Conservation (phyloP, 1,284 basidiomycete species). For the Sphagnurus paluster region DNA sequence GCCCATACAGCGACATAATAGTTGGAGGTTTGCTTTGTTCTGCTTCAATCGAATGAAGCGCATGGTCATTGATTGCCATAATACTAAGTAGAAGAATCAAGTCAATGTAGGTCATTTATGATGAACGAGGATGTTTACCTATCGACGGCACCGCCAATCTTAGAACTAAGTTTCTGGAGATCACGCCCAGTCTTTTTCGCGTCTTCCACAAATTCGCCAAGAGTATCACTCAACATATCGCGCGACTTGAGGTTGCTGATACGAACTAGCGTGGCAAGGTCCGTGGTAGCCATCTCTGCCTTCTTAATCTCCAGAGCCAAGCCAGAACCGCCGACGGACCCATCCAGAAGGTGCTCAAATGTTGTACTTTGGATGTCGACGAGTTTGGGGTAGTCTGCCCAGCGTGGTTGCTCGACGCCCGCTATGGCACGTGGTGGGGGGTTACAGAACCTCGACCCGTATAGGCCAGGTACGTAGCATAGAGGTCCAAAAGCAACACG, state of each 20-base stretch:
- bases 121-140: slow-evolving; percentile 42
- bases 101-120: background rate
- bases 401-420: slow-evolving; percentile 21
- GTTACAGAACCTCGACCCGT: slow-evolving; percentile 45
- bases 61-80: slow-evolving; percentile 69
- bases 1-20: slow-evolving; percentile 36
- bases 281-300: slow-evolving; percentile 72
- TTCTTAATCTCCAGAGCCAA: slow-evolving; percentile 68
- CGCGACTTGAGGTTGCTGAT: slow-evolving; percentile 59
- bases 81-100: slow-evolving; percentile 46
- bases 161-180: slow-evolving; percentile 58
- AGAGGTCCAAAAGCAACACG: slow-evolving; percentile 51
- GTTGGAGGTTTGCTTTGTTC: slow-evolving; percentile 39
- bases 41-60: slow-evolving; percentile 57
- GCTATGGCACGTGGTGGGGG: slow-evolving; percentile 14
- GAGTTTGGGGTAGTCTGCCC: slow-evolving; percentile 62
- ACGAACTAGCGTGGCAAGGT: slow-evolving; percentile 60
- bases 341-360: slow-evolving; percentile 62
- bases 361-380: slow-evolving; percentile 57
- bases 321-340: slow-evolving; percentile 52
- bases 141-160: slow-evolving; percentile 68
- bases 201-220: slow-evolving; percentile 55
- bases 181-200: slow-evolving; percentile 59
- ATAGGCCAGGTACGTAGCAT: slow-evolving; percentile 61
- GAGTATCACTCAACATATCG: slow-evolving; percentile 51